Base-by-base conservation (phyloP, 805 yeast genomes). In the Ogataea corticis region DNA sequence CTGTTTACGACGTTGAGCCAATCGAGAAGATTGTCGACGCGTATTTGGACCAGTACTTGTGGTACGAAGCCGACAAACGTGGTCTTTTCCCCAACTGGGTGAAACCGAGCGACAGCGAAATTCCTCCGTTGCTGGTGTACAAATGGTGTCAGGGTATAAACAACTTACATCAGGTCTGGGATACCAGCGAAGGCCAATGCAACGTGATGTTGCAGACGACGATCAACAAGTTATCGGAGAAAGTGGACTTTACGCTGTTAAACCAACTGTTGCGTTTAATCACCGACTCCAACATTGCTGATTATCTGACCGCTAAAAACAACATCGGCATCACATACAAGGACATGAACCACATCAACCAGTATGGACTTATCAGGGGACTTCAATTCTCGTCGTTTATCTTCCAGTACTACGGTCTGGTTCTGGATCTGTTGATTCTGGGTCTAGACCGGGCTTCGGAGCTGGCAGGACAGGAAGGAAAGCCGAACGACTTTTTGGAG, bases 1-100 rank as follows among this genome's bases (percentile, higher is more conserved):
- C 99, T 0, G 92, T 90, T 0, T 91, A 89, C 58, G 78, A 85
- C 10, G 76, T 94, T 13, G 97, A 92, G 60, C 96, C 98, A 0
- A 66, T 90, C 33, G 99, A 94, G 64, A 94, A 91, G 61, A 88
- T 94, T 41, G 90, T 97, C 0, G 99, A 94, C 68, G 97, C 98
- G 0, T 94, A 92, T 55, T 67, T 94, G 33, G 98, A 92, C 59
- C 99, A 94, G 59, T 94, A 92, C 57, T 69, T 94, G 36, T 94
- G 98, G 97, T 92, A 86, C 65, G 98, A 94, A 61, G 92, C 94
- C 9, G 96, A 88, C 44, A 83, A 86, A 61, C 69, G 97, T 48
- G 80, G 83, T 7, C 66, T 94, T 21, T 94, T 94, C 67, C 99
- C 99, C 3, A 85, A 83, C 61, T 94, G 99, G 99, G 76, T 94